Evolutionary conservation across 495 filamentous ascomycete species (phyloP).

Genomic region (Penicillium argentinense): DNA sequence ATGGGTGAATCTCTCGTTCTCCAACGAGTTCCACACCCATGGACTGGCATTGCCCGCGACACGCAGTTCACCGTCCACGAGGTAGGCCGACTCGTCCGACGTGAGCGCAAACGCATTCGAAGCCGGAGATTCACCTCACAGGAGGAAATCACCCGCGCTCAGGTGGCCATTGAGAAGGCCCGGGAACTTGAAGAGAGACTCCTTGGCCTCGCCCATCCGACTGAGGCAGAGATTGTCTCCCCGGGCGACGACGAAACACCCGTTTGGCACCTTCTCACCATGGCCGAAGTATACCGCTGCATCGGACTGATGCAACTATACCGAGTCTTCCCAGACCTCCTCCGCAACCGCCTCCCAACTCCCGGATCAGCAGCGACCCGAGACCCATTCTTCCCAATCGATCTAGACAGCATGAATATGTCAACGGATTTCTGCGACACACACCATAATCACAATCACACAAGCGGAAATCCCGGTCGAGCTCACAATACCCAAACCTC

Average conservation of each 20-base stretch:
- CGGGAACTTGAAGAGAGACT: constrained; percentile 52
- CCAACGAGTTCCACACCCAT: constrained; percentile 54
- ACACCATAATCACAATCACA: constrained; percentile 2
- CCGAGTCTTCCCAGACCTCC: constrained; percentile 53
- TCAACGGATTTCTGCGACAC: constrained; percentile 18
- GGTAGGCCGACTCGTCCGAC: constrained; percentile 52
- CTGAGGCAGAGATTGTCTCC: constrained; percentile 49
- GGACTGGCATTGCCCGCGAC: constrained; percentile 58
- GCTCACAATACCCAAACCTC: constrained; percentile 6
- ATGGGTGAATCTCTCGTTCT: constrained; percentile 32
- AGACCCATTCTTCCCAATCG: constrained; percentile 31
- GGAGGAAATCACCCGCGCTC: constrained; percentile 40
- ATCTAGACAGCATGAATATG: constrained; percentile 28
- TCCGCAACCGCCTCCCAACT: constrained; percentile 41
- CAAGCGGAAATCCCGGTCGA: neutral
- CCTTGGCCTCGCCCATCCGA: constrained; percentile 47
- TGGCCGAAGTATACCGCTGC: constrained; percentile 57
- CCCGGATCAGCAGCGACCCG: constrained; percentile 4
- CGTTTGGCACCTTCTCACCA: constrained; percentile 55
- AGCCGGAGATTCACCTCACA: constrained; percentile 36
- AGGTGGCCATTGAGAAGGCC: constrained; percentile 46
- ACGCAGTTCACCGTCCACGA: constrained; percentile 55
- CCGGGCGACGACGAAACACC: constrained; percentile 57
- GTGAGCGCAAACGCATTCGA: constrained; percentile 46
- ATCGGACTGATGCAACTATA: constrained; percentile 56